phyloP scores from a whole-genome alignment of 352 stramenopile species.

The Phytophthora pinifolia region DNA sequence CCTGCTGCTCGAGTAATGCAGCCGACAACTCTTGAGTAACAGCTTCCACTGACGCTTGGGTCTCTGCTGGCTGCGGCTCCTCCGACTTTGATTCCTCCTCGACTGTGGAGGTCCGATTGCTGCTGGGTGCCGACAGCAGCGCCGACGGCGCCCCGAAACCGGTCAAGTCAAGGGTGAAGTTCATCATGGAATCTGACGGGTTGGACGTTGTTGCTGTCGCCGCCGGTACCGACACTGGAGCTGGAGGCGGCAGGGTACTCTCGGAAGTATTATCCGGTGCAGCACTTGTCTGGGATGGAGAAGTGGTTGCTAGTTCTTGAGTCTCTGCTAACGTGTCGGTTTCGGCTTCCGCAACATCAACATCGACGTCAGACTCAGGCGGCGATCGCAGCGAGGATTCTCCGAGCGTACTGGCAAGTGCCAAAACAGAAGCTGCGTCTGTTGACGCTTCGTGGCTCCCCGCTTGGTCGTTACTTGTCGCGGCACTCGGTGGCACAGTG shows the following conservation, averaged over 20 bases:
- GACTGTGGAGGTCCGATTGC: constrained; percentile 2
- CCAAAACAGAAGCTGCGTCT: constrained; percentile 78
- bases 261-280: constrained; percentile 11
- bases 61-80: constrained; percentile 22
- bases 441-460: constrained; percentile 26
- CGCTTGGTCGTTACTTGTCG: constrained; percentile 9
- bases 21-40: constrained; percentile 23
- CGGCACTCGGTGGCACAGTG: constrained; percentile 1
- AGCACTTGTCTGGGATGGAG: constrained; percentile 6
- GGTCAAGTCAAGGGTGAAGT: constrained; percentile 82
- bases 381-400: constrained; percentile 81
- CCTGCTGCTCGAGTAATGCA: constrained; percentile 24
- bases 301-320: constrained; percentile 13
- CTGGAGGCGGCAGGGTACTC: constrained; percentile 29
- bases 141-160: constrained; percentile 36
- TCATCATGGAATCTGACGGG: constrained; percentile 58
- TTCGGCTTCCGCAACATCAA: constrained; percentile 46
- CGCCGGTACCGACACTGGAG: constrained; percentile 27
- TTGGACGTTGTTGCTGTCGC: constrained; percentile 11
- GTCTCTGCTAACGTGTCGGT: constrained; percentile 29
- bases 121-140: constrained; percentile 3
- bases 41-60: constrained; percentile 26
- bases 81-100: constrained; percentile 40
- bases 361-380: constrained; percentile 52
- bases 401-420: constrained; percentile 81